These are phyloP conservation scores for Starmerella powellii DNA, from an alignment of 805 yeast species.

Conservation along the genomic window DNA sequence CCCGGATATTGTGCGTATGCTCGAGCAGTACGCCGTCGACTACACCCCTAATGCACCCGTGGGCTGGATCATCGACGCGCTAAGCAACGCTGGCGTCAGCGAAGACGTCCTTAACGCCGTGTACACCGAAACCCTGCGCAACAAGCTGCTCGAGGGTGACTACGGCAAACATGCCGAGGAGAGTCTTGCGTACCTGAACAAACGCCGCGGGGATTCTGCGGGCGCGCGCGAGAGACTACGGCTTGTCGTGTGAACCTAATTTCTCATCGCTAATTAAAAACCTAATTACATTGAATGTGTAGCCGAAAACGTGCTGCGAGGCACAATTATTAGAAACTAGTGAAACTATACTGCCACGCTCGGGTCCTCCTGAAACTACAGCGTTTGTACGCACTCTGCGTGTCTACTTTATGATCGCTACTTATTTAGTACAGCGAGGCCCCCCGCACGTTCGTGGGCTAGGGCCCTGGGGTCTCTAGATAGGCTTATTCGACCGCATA, in stretches of 20 bases:
- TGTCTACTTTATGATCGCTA: too few relatives aligned
- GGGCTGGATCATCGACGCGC: slow-evolving; percentile 33
- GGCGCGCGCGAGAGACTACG: neutral
- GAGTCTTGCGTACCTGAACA: slow-evolving; percentile 8
- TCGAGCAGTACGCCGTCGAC: slow-evolving; percentile 45
- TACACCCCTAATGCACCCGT: slow-evolving; percentile 31
- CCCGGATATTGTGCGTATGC: slow-evolving; percentile 52
- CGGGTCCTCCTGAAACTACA: too few relatives aligned
- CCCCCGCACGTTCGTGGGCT: too few relatives aligned
- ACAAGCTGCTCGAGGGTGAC: slow-evolving; percentile 14
- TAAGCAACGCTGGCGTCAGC: slow-evolving; percentile 29
- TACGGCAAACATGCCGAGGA: slow-evolving; percentile 12
- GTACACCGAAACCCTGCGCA: slow-evolving; percentile 22
- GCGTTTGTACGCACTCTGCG: too few relatives aligned
- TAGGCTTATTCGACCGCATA: neutral
- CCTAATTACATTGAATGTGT: too few relatives aligned
- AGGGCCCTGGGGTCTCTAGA: too few relatives aligned
- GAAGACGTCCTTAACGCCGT: slow-evolving; percentile 23
- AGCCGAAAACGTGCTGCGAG: too few relatives aligned
- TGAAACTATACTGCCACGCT: too few relatives aligned
- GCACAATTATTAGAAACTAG: too few relatives aligned
- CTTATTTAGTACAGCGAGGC: too few relatives aligned
- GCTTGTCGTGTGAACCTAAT: too few relatives aligned
- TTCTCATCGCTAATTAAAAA: too few relatives aligned
- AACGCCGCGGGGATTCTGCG: neutral